Percentiles rank a stretch among this genome's conserved stretches.
Evolutionary conservation across 2,329 filamentous ascomycete species (phyloP).

Genomic region (Phoma sp.): DNA sequence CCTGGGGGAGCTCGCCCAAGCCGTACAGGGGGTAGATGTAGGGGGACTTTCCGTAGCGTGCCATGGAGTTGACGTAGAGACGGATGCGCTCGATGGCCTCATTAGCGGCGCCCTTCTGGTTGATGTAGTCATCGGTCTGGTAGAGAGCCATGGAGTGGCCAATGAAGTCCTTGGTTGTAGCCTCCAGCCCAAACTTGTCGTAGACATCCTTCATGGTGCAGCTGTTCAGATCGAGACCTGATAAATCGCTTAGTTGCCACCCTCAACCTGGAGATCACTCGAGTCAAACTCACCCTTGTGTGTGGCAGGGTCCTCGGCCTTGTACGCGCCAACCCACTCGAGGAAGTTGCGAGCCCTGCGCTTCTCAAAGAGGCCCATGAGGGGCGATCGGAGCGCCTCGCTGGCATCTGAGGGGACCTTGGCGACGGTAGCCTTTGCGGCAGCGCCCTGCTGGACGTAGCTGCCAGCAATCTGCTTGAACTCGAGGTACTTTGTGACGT

Average conservation of each 20-base stretch:
- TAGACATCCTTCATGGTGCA: constrained; percentile 98
- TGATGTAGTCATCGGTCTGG: constrained; percentile 86
- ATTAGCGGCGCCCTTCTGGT: constrained; percentile 71
- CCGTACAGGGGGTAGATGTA: constrained; percentile 99
- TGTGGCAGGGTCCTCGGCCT: constrained; percentile 78
- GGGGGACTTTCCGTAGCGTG: constrained; percentile 95
- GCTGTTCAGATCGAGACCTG: constrained; percentile 76
- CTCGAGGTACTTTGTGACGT: constrained; percentile 63
- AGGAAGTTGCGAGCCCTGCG: constrained; percentile 94
- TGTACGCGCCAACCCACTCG: constrained; percentile 90
- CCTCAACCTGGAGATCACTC: too few species aligned
- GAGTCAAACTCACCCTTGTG: constrained; percentile 75
- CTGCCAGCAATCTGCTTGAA: constrained; percentile 80
- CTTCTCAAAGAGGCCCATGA: constrained; percentile 99
- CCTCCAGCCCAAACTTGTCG: constrained; percentile 94
- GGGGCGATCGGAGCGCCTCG: constrained; percentile 84
- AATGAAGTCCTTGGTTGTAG: constrained; percentile 90
- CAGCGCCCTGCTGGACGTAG: constrained; percentile 88
- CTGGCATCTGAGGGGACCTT: constrained; percentile 94
- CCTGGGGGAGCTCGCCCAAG: constrained; percentile 94
- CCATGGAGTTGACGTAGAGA: constrained; percentile 96
- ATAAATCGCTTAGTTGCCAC: too few species aligned
- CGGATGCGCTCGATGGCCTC: constrained; percentile 91
- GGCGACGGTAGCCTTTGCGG: constrained; percentile 86
- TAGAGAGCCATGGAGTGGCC: constrained; percentile 98